Evolutionary conservation across 306 rosid genomes (phyloP).

Genomic region (Inga leiocalycina): DNA sequence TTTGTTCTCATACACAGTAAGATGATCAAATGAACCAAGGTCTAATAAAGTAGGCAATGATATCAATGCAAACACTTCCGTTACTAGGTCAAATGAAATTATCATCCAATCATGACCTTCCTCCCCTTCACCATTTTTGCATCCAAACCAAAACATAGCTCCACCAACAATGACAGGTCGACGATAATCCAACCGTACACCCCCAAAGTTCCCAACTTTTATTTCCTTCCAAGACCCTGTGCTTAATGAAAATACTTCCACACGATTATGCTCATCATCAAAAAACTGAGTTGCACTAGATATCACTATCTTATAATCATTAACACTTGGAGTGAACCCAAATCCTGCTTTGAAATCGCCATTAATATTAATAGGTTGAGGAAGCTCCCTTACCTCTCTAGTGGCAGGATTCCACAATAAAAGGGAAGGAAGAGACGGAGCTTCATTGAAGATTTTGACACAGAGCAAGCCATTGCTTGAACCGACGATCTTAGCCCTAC

Average conservation of each 20-base stretch:
- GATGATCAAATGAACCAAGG: background rate
- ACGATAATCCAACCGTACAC: rapidly evolving
- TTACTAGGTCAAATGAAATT: background rate
- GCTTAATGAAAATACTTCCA: background rate
- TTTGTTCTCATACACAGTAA: background rate
- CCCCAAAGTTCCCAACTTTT: background rate
- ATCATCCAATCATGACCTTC: background rate
- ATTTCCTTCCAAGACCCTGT: too few relatives aligned
- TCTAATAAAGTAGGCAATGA: background rate
- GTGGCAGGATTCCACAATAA: background rate
- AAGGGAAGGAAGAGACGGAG: too few relatives aligned
- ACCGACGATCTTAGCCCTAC: background rate
- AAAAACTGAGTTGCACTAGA: too few relatives aligned
- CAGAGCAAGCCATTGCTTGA: background rate
- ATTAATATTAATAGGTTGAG: background rate
- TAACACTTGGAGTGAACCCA: background rate
- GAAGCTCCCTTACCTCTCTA: background rate
- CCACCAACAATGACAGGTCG: background rate
- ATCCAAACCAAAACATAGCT: background rate
- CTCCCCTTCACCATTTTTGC: too few relatives aligned
- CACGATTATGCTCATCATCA: background rate
- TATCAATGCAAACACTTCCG: background rate
- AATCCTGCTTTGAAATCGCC: background rate
- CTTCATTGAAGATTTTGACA: too few relatives aligned
- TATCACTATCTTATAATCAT: background rate